Evolutionary conservation across 768 basidiomycete species (phyloP).

Genomic region (Termitomyces titanicus): DNA sequence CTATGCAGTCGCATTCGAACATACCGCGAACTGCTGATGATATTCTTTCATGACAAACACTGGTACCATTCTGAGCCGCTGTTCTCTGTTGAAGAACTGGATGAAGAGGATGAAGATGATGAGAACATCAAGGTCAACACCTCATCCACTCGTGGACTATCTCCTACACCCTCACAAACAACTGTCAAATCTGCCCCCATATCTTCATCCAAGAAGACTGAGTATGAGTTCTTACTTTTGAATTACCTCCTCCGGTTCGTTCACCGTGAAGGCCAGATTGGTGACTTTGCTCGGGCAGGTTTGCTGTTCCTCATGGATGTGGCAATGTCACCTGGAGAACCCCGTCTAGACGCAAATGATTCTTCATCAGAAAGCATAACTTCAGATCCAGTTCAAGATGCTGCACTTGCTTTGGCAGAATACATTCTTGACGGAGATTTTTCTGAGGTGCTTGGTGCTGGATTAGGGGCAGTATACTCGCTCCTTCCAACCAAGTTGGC

Average conservation of each 20-base stretch:
- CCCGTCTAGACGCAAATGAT: constrained; percentile 28
- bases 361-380: constrained; percentile 28
- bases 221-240: constrained; percentile 95
- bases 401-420: constrained; percentile 83
- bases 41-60: constrained; percentile 95
- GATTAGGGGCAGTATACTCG: constrained; percentile 90
- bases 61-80: constrained; percentile 78
- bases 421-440: constrained; percentile 97
- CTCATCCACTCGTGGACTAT: constrained; percentile 30
- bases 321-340: constrained; percentile 80
- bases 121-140: constrained; percentile 38
- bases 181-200: constrained; percentile 50
- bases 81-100: constrained; percentile 73
- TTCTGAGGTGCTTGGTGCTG: constrained; percentile 94
- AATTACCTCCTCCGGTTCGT: constrained; percentile 94
- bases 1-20: constrained; percentile 90
- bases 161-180: constrained; percentile 59
- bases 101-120: constrained; percentile 62
- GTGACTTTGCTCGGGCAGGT: constrained; percentile 90
- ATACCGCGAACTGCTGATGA: constrained; percentile 87
- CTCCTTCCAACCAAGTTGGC: constrained; percentile 84
- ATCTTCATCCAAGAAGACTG: constrained; percentile 52
- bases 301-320: constrained; percentile 94
- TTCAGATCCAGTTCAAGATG: constrained; percentile 75
- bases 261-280: constrained; percentile 90